phyloP scores from a whole-genome alignment of 768 basidiomycete genomes.

The Mycena maculata region DNA sequence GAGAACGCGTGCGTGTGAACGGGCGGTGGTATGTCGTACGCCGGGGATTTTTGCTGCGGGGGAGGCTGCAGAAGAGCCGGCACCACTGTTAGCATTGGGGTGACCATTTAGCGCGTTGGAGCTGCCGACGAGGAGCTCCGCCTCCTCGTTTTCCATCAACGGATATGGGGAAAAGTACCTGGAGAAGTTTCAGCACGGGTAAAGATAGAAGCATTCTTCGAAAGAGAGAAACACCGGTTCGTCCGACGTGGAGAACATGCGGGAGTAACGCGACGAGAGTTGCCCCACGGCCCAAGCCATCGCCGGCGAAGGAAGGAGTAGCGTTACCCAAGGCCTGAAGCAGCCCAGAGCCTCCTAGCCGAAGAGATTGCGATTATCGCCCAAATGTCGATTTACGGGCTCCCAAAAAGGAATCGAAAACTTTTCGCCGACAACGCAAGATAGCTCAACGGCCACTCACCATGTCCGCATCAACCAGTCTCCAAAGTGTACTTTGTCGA shows the following conservation, averaged over 20 bases:
- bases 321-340: no score
- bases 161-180: conserved; percentile 98
- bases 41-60: conserved; percentile 59
- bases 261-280: no score
- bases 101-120: conserved; percentile 38
- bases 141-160: conserved; percentile 71
- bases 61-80: conserved; percentile 33
- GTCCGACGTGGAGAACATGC: no score
- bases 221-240: background rate
- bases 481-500: conserved; percentile 88
- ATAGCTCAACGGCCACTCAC: conserved; percentile 55
- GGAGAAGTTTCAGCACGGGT: conserved; percentile 9
- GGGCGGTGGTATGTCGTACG: conserved; percentile 59
- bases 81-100: conserved; percentile 33
- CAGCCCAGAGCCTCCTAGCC: background rate
- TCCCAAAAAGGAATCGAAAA: background rate
- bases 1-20: conserved; percentile 79
- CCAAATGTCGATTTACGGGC: background rate
- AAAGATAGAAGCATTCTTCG: background rate
- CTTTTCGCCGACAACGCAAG: background rate
- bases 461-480: conserved; percentile 90
- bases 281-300: no score
- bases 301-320: no score
- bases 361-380: background rate
- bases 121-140: conserved; percentile 48